Conservation (phyloP, 257 asterid species). For the Przewalskia tangutica region DNA sequence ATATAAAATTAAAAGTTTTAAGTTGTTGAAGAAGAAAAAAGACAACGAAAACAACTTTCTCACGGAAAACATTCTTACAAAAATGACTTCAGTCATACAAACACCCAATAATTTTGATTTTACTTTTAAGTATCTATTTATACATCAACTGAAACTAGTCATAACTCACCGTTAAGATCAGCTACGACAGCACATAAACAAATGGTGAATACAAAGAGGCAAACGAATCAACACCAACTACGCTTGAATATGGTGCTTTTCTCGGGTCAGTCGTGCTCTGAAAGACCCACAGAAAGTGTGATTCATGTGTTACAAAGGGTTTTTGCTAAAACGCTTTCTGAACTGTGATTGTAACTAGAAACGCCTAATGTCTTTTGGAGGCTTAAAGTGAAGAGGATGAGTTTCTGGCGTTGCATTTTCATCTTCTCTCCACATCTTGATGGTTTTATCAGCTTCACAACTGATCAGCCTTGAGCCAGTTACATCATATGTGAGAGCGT, state of each 20-base stretch:
- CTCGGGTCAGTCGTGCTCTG: neutral
- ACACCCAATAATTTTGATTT: no score
- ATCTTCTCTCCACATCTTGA: conserved; percentile 93
- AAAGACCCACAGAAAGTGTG: neutral
- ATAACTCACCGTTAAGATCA: neutral
- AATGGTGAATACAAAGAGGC: neutral
- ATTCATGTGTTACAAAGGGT: neutral
- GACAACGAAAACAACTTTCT: neutral
- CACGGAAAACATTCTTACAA: neutral
- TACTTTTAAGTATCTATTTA: no score
- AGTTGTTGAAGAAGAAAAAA: no score
- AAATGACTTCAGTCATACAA: neutral
- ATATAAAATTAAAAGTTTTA: no score
- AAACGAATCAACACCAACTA: neutral
- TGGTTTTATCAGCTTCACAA: conserved; percentile 86
- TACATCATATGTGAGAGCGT: conserved; percentile 47
- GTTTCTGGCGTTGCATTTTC: conserved; percentile 78
- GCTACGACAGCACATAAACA: no score
- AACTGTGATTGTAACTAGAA: conserved; percentile 25
- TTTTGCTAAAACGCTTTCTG: neutral
- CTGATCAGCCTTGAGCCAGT: conserved; percentile 73
- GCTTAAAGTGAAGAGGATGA: conserved; percentile 87
- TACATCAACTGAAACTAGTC: neutral
- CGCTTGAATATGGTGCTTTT: neutral
- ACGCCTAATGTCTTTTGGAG: conserved; percentile 80